Conservation (phyloP, 1,284 basidiomycete species). For the Moesziomyces sp. region DNA sequence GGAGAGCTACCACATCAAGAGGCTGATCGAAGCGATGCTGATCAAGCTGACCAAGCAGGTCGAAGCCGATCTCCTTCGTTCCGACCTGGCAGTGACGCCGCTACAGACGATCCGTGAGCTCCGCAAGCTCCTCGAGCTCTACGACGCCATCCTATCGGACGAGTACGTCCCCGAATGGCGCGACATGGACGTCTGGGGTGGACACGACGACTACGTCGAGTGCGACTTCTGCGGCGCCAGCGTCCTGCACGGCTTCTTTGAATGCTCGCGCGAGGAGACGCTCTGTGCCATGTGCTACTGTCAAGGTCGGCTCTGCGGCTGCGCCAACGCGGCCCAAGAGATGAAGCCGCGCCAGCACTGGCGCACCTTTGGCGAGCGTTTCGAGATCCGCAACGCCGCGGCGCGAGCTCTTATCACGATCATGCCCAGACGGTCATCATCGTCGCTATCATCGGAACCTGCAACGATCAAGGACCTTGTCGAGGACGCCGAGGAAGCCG, state of each 20-base stretch:
- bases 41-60: slow-evolving; percentile 12
- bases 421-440: slow-evolving; percentile 6
- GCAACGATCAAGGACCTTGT: background rate
- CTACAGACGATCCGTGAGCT: slow-evolving; percentile 9
- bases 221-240: slow-evolving; percentile 50
- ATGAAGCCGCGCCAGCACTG: slow-evolving; percentile 37
- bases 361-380: slow-evolving; percentile 29
- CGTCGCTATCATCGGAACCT: background rate
- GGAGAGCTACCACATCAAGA: slow-evolving; percentile 21
- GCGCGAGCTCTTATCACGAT: slow-evolving; percentile 17
- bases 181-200: slow-evolving; percentile 17
- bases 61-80: background rate
- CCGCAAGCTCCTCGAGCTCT: slow-evolving; percentile 26
- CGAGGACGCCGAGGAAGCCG: slow-evolving; percentile 9
- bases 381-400: slow-evolving; percentile 29
- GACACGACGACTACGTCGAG: slow-evolving; percentile 35
- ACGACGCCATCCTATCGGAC: slow-evolving; percentile 38
- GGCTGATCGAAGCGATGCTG: slow-evolving; percentile 29
- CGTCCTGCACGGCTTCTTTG: slow-evolving; percentile 42
- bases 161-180: slow-evolving; percentile 38
- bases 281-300: slow-evolving; percentile 45
- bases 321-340: slow-evolving; percentile 13
- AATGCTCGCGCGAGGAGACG: slow-evolving; percentile 31
- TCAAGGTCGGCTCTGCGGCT: slow-evolving; percentile 38
- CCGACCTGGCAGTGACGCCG: background rate